Evolutionary conservation across 345 rosid genomes (phyloP).

Genomic region (Eucalyptus polyanthemos): DNA sequence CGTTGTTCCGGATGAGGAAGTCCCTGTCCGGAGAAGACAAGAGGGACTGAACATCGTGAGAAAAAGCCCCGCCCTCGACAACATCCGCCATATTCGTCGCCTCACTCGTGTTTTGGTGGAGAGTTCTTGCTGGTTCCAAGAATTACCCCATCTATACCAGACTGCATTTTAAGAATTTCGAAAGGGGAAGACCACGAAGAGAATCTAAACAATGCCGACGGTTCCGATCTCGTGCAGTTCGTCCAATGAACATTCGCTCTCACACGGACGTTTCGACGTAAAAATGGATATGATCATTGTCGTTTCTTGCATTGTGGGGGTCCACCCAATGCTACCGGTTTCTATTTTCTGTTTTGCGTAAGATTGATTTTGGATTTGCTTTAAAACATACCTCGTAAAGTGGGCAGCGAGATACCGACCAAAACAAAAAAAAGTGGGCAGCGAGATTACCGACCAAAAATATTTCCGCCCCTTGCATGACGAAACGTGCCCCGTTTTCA

Average conservation of each 20-base stretch:
- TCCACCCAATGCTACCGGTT: neutral
- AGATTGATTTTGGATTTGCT: too few relatives aligned
- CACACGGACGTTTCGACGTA: neutral
- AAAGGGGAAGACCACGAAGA: neutral
- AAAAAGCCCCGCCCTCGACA: neutral
- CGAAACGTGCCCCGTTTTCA: too few relatives aligned
- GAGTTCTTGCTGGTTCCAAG: neutral
- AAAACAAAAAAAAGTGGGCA: too few relatives aligned
- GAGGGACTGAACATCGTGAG: conserved; percentile 1
- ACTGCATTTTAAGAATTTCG: neutral
- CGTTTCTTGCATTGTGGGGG: neutral
- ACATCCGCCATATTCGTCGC: neutral
- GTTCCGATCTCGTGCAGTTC: neutral
- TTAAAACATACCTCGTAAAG: too few relatives aligned
- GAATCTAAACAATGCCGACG: neutral
- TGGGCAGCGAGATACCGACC: too few relatives aligned
- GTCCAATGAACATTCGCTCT: neutral
- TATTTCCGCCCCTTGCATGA: too few relatives aligned
- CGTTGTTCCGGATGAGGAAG: conserved; percentile 51
- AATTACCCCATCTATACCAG: too few relatives aligned
- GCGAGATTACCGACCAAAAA: too few relatives aligned
- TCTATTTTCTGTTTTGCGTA: too few relatives aligned
- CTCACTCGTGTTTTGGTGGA: neutral
- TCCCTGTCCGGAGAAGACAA: conserved; percentile 45
- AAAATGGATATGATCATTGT: neutral